Evolutionary conservation across 106 monocot genomes (phyloP).

Genomic region (Allium cepa): DNA sequence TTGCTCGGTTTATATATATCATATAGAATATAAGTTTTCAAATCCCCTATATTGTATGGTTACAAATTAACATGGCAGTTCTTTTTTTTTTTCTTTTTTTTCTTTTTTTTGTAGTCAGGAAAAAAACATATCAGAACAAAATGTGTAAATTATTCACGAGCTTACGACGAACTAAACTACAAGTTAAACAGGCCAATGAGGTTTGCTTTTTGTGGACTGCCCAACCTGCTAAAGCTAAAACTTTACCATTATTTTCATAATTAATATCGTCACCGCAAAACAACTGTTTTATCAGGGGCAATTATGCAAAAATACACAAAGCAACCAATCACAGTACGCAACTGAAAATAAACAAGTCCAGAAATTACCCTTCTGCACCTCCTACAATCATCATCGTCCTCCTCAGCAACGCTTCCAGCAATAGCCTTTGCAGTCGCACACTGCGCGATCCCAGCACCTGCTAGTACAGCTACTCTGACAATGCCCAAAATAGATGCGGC

Average conservation of each 20-base stretch:
- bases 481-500: slow-evolving; percentile 3
- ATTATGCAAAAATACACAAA: neutral
- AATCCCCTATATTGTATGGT: too few species aligned
- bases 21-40: too few species aligned
- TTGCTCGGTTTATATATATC: too few species aligned
- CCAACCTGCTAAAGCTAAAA: neutral
- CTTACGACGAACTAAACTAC: too few species aligned
- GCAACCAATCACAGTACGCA: neutral
- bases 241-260: neutral
- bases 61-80: too few species aligned
- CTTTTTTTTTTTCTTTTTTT: too few species aligned
- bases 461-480: slow-evolving; percentile 10
- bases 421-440: slow-evolving; percentile 19
- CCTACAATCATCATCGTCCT: slow-evolving; percentile 17
- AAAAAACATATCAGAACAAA: too few species aligned
- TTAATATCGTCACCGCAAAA: neutral
- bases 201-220: neutral
- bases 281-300: neutral
- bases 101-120: too few species aligned
- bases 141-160: too few species aligned
- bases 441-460: slow-evolving; percentile 32
- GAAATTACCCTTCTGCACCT: slow-evolving; percentile 23
- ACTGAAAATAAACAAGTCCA: neutral
- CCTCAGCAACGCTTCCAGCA: slow-evolving; percentile 3
- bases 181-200: neutral